Percentiles rank a stretch among this genome's conserved stretches.
phyloP scores from a whole-genome alignment of 2,329 filamentous ascomycete species.

The Nothomitra cinnamomea region DNA sequence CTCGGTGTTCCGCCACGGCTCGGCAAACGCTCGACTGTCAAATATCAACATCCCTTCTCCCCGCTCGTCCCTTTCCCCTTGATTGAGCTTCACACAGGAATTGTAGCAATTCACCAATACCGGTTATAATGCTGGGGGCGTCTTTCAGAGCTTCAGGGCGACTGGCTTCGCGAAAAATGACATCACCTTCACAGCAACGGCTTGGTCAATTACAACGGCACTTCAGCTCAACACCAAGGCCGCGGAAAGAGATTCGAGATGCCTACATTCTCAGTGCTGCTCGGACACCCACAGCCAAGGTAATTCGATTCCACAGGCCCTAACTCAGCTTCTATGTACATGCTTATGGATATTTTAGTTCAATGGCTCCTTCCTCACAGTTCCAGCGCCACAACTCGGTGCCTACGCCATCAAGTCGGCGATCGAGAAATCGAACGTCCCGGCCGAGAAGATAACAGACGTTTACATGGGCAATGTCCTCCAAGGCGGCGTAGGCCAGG shows the following conservation, averaged over 20 bases:
- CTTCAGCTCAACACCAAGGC: conserved; percentile 32
- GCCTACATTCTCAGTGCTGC: conserved; percentile 87
- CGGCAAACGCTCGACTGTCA: neutral
- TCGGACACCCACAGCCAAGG: conserved; percentile 79
- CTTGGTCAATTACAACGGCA: conserved; percentile 30
- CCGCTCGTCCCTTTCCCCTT: neutral
- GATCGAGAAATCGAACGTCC: conserved; percentile 69
- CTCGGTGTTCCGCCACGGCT: neutral
- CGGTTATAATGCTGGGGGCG: neutral
- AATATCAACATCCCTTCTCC: neutral
- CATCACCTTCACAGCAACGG: conserved; percentile 21
- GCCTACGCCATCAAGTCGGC: conserved; percentile 86
- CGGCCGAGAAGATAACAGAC: conserved; percentile 64
- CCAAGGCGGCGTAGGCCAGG: conserved; percentile 67
- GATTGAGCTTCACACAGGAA: neutral
- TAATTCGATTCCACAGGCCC: conserved; percentile 21
- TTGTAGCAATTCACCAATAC: neutral
- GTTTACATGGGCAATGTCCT: conserved; percentile 98
- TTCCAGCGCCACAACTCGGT: conserved; percentile 76
- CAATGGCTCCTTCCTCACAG: conserved; percentile 74
- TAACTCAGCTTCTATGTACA: neutral
- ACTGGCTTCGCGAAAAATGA: neutral
- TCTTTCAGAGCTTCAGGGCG: neutral
- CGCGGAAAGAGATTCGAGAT: conserved; percentile 57
- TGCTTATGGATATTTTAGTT: conserved; percentile 39